Percentiles rank a stretch among this genome's conserved stretches.
Evolutionary conservation across 1,284 basidiomycete species (phyloP).

Genomic region (Irpex sp.): DNA sequence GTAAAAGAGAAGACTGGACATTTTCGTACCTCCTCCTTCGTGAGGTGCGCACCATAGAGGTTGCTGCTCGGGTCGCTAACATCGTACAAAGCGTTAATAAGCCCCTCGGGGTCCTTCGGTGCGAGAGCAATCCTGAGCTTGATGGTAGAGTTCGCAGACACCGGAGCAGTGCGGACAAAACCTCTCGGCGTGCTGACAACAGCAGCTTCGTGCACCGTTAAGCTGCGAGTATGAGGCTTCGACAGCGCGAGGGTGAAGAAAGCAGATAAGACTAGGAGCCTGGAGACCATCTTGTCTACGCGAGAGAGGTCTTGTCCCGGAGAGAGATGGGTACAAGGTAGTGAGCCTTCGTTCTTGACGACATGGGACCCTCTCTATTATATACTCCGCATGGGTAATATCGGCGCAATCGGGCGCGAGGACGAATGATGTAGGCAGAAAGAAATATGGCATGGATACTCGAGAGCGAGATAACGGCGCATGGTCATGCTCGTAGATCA

Average conservation of each 20-base stretch:
- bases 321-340: background rate
- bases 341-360: background rate
- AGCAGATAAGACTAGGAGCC: conserved; percentile 16
- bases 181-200: conserved; percentile 15
- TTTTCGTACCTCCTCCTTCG: conserved; percentile 26
- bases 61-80: conserved; percentile 28
- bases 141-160: conserved; percentile 14
- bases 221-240: conserved; percentile 13
- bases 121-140: conserved; percentile 22
- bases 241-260: conserved; percentile 16
- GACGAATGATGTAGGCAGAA: background rate
- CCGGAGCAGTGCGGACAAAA: conserved; percentile 15
- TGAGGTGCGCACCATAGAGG: conserved; percentile 28
- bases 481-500: background rate
- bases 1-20: too few relatives aligned
- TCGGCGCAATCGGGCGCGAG: background rate
- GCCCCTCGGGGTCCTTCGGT: conserved; percentile 16
- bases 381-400: background rate
- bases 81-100: conserved; percentile 25
- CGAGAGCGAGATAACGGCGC: background rate
- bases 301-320: background rate
- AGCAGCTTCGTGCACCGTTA: conserved; percentile 17
- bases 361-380: background rate
- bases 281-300: conserved; percentile 19
- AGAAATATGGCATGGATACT: background rate